These are phyloP conservation scores for Hemisphaericaspora subhashii DNA, from an alignment of 1,139 yeast species.

Conservation along the genomic window DNA sequence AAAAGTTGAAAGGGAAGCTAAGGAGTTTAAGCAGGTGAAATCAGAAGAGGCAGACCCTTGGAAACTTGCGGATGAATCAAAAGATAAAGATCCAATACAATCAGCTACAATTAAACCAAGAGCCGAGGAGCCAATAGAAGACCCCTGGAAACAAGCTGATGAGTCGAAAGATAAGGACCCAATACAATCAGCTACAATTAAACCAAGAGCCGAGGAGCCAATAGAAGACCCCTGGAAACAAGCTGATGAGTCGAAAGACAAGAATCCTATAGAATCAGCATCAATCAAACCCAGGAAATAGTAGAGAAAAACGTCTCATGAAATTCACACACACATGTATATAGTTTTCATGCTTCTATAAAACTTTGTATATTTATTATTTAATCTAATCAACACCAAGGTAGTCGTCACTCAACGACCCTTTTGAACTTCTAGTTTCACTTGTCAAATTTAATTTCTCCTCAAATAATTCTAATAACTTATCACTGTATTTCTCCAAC, in stretches of 20 bases:
- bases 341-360: too few species aligned
- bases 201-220: constrained; percentile 30
- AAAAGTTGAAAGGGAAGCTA: constrained; percentile 24
- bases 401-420: not conserved
- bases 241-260: constrained; percentile 30
- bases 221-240: constrained; percentile 27
- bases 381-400: too few species aligned
- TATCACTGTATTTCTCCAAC: constrained; percentile 35
- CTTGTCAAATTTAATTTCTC: constrained; percentile 16
- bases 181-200: constrained; percentile 33
- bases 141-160: constrained; percentile 44
- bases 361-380: too few species aligned
- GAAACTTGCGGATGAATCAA: constrained; percentile 36
- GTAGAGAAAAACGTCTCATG: constrained; percentile 17
- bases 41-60: constrained; percentile 19
- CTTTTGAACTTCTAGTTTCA: not conserved
- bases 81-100: constrained; percentile 32
- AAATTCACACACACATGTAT: too few species aligned
- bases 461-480: constrained; percentile 26
- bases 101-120: constrained; percentile 36
- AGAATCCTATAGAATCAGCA: constrained; percentile 39
- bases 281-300: constrained; percentile 29
- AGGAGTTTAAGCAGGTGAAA: constrained; percentile 13
- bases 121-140: constrained; percentile 22
- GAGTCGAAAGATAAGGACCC: constrained; percentile 29